phyloP scores from a whole-genome alignment of 805 yeast genomes.

The Zygosaccharomyces pseudorouxii region DNA sequence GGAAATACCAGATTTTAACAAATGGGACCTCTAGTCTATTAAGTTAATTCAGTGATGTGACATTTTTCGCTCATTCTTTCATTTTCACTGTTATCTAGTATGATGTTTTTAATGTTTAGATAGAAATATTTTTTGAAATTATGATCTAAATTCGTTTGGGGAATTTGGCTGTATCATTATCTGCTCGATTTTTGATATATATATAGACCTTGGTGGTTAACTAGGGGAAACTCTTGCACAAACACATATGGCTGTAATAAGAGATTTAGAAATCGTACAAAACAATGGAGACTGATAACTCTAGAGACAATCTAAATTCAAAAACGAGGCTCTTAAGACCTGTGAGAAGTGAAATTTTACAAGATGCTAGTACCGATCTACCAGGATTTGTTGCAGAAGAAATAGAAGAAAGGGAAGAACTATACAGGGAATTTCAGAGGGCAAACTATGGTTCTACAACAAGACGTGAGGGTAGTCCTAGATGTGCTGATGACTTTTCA shows the following conservation, averaged over 20 bases:
- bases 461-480: constrained; percentile 1
- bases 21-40: constrained; percentile 27
- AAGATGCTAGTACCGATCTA: constrained; percentile 34
- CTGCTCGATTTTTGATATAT: not conserved
- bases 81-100: not conserved
- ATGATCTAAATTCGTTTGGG: not conserved
- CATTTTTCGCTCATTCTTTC: not conserved
- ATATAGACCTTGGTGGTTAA: not conserved
- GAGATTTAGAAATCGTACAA: not conserved
- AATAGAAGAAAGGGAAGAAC: constrained; percentile 30
- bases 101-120: not conserved
- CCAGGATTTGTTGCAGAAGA: constrained; percentile 37
- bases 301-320: not conserved
- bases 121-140: not conserved
- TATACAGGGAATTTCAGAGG: constrained; percentile 4
- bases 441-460: constrained; percentile 13
- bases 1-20: constrained; percentile 34
- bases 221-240: not conserved
- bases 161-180: not conserved
- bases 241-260: not conserved
- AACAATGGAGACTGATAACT: not conserved
- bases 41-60: not conserved
- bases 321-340: constrained; percentile 7
- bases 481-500: constrained; percentile 6
- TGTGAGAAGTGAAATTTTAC: constrained; percentile 13